Conservation (phyloP, 805 yeast species). For the Saccharomycopsis fermentans region DNA sequence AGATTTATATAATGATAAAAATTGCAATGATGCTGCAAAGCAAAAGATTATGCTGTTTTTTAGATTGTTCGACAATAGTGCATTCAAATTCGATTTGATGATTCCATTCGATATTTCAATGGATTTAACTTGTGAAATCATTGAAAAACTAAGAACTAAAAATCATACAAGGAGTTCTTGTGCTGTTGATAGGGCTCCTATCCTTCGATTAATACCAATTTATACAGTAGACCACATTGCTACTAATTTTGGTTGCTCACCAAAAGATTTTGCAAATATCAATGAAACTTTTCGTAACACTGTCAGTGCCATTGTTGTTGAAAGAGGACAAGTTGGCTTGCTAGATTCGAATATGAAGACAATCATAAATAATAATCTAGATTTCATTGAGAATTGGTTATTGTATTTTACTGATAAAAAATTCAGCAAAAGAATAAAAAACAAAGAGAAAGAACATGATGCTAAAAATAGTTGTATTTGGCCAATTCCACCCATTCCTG, state of each 20-base stretch:
- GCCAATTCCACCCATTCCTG: slow-evolving; percentile 71
- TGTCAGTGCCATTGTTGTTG: slow-evolving; percentile 72
- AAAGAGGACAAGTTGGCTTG: slow-evolving; percentile 73
- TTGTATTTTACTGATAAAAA: slow-evolving; percentile 22
- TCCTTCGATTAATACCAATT: slow-evolving; percentile 62
- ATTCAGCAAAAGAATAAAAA: background rate
- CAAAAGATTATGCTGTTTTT: background rate
- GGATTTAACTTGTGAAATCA: slow-evolving; percentile 30
- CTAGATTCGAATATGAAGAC: slow-evolving; percentile 75
- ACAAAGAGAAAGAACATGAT: slow-evolving; percentile 7
- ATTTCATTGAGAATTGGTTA: slow-evolving; percentile 55
- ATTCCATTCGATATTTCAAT: slow-evolving; percentile 57
- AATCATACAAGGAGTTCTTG: background rate
- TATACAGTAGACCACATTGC: slow-evolving; percentile 80
- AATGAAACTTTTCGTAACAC: slow-evolving; percentile 44
- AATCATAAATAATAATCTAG: slow-evolving; percentile 55
- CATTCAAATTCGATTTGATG: slow-evolving; percentile 35
- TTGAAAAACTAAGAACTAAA: slow-evolving; percentile 24
- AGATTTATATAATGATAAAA: background rate
- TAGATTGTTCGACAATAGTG: background rate
- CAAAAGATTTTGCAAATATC: slow-evolving; percentile 23
- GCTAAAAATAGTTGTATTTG: slow-evolving; percentile 30
- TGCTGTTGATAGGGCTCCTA: slow-evolving; percentile 32
- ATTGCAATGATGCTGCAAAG: background rate
- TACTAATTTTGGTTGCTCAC: slow-evolving; percentile 32